Base-by-base conservation (phyloP, 805 yeast genomes). In the Isabelozyma gotoi region DNA sequence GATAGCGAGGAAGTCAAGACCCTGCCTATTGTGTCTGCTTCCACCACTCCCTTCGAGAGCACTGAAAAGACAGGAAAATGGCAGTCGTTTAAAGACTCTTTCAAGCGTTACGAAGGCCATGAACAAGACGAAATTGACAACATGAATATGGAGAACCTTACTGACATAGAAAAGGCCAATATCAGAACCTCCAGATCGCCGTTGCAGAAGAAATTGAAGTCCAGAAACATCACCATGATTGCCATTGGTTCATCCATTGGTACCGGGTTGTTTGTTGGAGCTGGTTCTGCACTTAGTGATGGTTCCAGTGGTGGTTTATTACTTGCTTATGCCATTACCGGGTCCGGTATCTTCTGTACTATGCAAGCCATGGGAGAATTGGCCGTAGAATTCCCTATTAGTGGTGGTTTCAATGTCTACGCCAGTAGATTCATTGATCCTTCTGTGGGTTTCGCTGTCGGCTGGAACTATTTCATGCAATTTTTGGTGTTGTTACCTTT, bases 361-460 rank as follows among this genome's bases (percentile, higher is more conserved):
- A 65, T 68, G 45, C 74, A 71, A 48, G 67, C 70, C 7, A 58
- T 78, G 67, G 71, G 70, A 49, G 65, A 80, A 65, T 58, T 74
- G 67, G 77, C 77, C 18, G 68, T 67, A 7, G 63, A 74, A 0
- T 70, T 65, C 51, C 75, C 76, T 2, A 60, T 71, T 27, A 56
- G 73, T 40, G 77, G 77, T 36, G 63, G 68, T 6, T 67, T 68
- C 52, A 68, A 69, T 72, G 59, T 90, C 73, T 51, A 71, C 77
- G 54, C 85, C 71, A 73, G 87, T 78, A 51, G 84, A 72, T 56
- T 74, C 77, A 69, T 83, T 33, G 88, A 84, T 48, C 83, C 84
- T 12, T 79, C 85, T 17, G 70, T 82, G 59, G 88, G 88, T 1
- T 84, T 84, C 56, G 81, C 88, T 38, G 78, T 82, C 59, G 87